These are phyloP conservation scores for Fraxinus albicans DNA, from an alignment of 305 asterid species.

Conservation along the genomic window DNA sequence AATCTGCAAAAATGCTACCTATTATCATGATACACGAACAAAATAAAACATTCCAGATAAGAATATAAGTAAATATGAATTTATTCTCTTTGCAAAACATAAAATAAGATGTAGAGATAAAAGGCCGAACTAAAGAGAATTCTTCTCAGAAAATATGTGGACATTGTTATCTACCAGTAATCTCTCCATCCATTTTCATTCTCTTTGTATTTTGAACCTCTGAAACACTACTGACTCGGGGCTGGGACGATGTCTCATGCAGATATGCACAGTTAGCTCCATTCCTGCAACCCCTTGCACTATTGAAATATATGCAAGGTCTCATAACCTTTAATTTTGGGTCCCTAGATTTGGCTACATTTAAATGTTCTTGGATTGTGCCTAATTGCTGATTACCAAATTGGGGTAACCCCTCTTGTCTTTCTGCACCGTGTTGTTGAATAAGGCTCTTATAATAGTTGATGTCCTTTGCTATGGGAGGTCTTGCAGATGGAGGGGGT, in stretches of 20 bases:
- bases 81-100: background rate
- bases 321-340: conserved; percentile 41
- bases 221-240: conserved; percentile 32
- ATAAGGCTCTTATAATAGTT: conserved; percentile 63
- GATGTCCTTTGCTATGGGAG: conserved; percentile 39
- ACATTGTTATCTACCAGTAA: conserved; percentile 38
- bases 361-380: conserved; percentile 31
- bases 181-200: conserved; percentile 56
- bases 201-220: conserved; percentile 57
- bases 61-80: background rate
- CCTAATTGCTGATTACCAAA: conserved; percentile 22
- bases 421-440: conserved; percentile 63
- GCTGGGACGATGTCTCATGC: conserved; percentile 43
- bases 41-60: background rate
- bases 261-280: conserved; percentile 61
- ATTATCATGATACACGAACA: background rate
- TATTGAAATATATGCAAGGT: conserved; percentile 63
- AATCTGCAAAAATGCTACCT: background rate
- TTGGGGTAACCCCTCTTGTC: conserved; percentile 37
- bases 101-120: background rate
- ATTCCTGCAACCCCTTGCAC: conserved; percentile 61
- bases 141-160: background rate
- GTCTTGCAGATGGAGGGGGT: background rate
- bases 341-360: conserved; percentile 32
- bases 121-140: background rate